These are phyloP conservation scores for Camelina hispida DNA, from an alignment of 345 rosid genomes.

Conservation along the genomic window DNA sequence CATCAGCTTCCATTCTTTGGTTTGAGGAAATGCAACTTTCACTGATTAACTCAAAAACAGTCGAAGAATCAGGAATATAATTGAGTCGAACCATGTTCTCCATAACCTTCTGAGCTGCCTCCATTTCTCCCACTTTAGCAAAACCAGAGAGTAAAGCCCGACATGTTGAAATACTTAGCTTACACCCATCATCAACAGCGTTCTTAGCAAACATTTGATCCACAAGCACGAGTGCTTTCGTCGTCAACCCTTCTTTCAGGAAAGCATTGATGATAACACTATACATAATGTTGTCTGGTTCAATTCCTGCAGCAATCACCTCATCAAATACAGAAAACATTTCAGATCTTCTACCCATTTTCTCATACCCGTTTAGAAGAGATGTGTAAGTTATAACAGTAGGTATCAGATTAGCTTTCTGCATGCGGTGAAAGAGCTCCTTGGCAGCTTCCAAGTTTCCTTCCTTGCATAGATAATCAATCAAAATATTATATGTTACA, in stretches of 20 bases:
- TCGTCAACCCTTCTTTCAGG: slow-evolving; percentile 59
- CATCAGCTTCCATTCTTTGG: slow-evolving; percentile 37
- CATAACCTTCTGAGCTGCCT: slow-evolving; percentile 57
- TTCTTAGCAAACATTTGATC: slow-evolving; percentile 59
- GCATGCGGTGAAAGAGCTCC: slow-evolving; percentile 61
- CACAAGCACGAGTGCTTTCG: slow-evolving; percentile 51
- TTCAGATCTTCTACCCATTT: slow-evolving; percentile 51
- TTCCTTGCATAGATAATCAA: slow-evolving; percentile 65
- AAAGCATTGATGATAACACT: slow-evolving; percentile 55
- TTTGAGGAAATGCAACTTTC: slow-evolving; percentile 36
- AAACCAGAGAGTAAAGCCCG: slow-evolving; percentile 51
- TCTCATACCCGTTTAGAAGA: slow-evolving; percentile 62
- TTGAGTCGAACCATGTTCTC: slow-evolving; percentile 56
- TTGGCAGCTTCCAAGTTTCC: slow-evolving; percentile 66
- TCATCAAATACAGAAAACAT: slow-evolving; percentile 63
- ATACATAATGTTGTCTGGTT: slow-evolving; percentile 69
- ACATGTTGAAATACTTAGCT: slow-evolving; percentile 59
- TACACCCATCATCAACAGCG: slow-evolving; percentile 48
- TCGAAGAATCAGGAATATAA: slow-evolving; percentile 57
- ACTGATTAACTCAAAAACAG: slow-evolving; percentile 34
- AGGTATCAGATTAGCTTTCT: slow-evolving; percentile 55
- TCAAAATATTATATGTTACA: slow-evolving; percentile 72
- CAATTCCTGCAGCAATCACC: slow-evolving; percentile 60
- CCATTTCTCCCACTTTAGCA: slow-evolving; percentile 51
- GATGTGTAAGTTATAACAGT: slow-evolving; percentile 61